Percentiles rank a stretch among this genome's conserved stretches.
phyloP scores from a whole-genome alignment of 1,284 basidiomycete genomes.

The Cryptococcus sp. region DNA sequence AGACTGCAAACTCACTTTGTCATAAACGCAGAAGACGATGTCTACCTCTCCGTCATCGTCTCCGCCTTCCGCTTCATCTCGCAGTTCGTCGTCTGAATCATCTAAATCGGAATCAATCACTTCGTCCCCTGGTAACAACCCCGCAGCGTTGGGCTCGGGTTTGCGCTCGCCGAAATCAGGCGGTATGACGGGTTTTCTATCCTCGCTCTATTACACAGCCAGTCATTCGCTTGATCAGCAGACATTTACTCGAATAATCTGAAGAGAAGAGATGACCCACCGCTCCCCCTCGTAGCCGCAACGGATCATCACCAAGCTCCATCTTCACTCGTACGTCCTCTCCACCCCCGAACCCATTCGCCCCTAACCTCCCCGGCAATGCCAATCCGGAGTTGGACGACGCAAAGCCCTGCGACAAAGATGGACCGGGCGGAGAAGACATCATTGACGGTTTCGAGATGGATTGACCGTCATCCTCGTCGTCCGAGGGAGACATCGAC shows the following conservation, averaged over 20 bases:
- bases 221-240: background rate
- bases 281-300: conserved; percentile 46
- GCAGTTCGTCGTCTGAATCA: conserved; percentile 75
- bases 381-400: conserved; percentile 12
- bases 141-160: conserved; percentile 52
- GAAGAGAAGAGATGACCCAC: conserved; percentile 17
- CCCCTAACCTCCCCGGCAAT: conserved; percentile 11
- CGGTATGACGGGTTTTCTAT: conserved; percentile 11
- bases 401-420: conserved; percentile 3
- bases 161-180: conserved; percentile 24
- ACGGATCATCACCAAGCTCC: conserved; percentile 42
- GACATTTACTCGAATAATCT: background rate
- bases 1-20: conserved; percentile 70
- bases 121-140: conserved; percentile 61
- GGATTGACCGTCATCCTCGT: conserved; percentile 15
- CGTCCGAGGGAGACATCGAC: conserved; percentile 10
- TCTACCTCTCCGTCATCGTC: conserved; percentile 64
- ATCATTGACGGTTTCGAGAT: conserved; percentile 2
- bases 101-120: conserved; percentile 96
- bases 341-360: conserved; percentile 1
- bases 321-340: conserved; percentile 39
- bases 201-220: conserved; percentile 7
- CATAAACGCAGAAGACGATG: conserved; percentile 97
- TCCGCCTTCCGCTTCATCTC: conserved; percentile 54
- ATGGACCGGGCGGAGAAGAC: conserved; percentile 14